Evolutionary conservation across 495 filamentous ascomycete species (phyloP).

Genomic region (Talaromyces thailandensis): DNA sequence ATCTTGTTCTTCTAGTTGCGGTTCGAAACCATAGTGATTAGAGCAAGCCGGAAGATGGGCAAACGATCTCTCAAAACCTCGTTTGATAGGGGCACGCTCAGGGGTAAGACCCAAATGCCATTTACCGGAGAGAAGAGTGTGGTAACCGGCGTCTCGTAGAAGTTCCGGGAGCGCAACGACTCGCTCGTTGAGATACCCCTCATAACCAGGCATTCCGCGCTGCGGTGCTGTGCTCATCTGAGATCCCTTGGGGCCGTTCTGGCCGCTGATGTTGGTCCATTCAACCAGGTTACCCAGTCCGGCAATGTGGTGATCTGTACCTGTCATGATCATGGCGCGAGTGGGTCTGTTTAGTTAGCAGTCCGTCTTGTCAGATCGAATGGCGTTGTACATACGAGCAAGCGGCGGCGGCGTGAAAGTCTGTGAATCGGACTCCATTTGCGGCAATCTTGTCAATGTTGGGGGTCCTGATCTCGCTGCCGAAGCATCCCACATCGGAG

Average conservation of each 20-base stretch:
- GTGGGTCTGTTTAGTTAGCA: conserved; percentile 12
- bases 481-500: conserved; percentile 23
- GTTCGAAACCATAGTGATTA: conserved; percentile 21
- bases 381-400: conserved; percentile 13
- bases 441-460: conserved; percentile 21
- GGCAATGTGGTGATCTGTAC: conserved; percentile 41
- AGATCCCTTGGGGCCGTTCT: conserved; percentile 14
- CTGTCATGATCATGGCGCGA: conserved; percentile 36
- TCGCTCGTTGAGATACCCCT: conserved; percentile 45
- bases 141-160: conserved; percentile 42
- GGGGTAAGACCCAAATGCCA: conserved; percentile 36
- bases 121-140: conserved; percentile 45
- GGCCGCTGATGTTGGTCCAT: conserved; percentile 15
- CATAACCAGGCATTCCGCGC: conserved; percentile 39
- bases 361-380: background rate
- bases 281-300: conserved; percentile 21
- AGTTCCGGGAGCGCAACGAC: conserved; percentile 46
- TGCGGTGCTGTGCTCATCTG: background rate
- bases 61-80: conserved; percentile 36
- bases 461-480: conserved; percentile 24
- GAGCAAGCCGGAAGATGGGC: conserved; percentile 33
- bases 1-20: conserved; percentile 19
- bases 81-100: conserved; percentile 25
- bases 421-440: conserved; percentile 21
- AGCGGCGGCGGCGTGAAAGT: conserved; percentile 24